Evolutionary conservation across 139 green algal species (phyloP).

Genomic region (Parachlorella kessleri): DNA sequence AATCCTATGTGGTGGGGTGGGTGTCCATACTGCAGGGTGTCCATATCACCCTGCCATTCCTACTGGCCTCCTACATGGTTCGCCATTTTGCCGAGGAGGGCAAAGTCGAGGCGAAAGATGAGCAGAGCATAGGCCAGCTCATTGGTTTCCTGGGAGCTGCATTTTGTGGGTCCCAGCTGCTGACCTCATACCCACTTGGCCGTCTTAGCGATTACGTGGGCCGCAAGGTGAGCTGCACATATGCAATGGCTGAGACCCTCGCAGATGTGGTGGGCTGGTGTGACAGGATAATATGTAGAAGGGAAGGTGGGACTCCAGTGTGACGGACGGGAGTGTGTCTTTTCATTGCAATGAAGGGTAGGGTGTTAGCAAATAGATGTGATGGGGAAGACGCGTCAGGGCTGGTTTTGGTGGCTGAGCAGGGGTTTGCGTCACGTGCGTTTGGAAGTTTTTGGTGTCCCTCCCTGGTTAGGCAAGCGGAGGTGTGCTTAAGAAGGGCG

Average conservation of each 20-base stretch:
- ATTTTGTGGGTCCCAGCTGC: conserved; percentile 56
- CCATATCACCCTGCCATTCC: conserved; percentile 66
- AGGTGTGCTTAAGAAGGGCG: background rate
- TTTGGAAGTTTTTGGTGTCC: background rate
- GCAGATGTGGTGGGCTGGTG: background rate
- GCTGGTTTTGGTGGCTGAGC: background rate
- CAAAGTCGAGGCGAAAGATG: conserved; percentile 4
- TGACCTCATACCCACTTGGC: conserved; percentile 56
- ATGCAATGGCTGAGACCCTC: too few species aligned
- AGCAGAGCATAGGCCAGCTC: conserved; percentile 48
- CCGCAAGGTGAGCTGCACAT: conserved; percentile 63
- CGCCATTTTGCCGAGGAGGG: conserved; percentile 37
- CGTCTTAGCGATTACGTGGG: conserved; percentile 55
- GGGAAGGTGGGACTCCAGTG: too few species aligned
- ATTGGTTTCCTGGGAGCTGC: conserved; percentile 57
- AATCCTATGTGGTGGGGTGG: background rate
- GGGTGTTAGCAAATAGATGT: background rate
- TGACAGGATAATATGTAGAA: too few species aligned
- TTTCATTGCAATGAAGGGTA: too few species aligned
- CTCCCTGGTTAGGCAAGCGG: background rate
- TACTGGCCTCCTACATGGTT: conserved; percentile 72
- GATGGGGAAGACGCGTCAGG: background rate
- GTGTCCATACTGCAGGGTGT: conserved; percentile 40
- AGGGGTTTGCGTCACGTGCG: too few species aligned
- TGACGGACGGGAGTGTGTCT: too few species aligned